Conservation (phyloP, 225 moss, liverwort and hornwort genomes). For the Ulota crispa region DNA sequence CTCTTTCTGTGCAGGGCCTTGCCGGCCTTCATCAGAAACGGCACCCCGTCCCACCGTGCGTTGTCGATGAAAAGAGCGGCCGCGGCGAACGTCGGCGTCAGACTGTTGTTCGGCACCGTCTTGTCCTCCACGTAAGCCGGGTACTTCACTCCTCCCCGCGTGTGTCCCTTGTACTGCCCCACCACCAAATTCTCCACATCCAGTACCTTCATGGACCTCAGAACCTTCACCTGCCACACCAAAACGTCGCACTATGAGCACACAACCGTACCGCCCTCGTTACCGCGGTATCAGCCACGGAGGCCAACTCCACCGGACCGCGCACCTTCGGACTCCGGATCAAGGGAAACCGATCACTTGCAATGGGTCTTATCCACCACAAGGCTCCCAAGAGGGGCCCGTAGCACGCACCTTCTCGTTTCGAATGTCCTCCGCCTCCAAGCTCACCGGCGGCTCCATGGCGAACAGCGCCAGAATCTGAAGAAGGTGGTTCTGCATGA, state of each 20-base stretch:
- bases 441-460: constrained; percentile 91
- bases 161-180: constrained; percentile 89
- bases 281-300: neutral
- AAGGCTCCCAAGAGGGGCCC: neutral
- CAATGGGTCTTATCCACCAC: neutral
- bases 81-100: constrained; percentile 91
- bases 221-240: constrained; percentile 76
- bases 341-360: neutral
- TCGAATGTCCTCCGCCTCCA: constrained; percentile 96
- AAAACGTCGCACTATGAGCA: neutral
- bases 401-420: constrained; percentile 74
- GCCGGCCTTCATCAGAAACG: constrained; percentile 95
- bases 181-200: constrained; percentile 66
- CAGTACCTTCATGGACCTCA: constrained; percentile 80
- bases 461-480: constrained; percentile 94
- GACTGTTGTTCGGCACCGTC: constrained; percentile 86
- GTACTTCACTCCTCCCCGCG: constrained; percentile 77
- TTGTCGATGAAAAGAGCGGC: constrained; percentile 93
- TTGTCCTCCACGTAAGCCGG: constrained; percentile 86
- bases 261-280: neutral
- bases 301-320: too few species aligned
- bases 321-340: neutral
- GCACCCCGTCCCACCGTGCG: constrained; percentile 95
- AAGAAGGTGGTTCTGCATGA: constrained; percentile 70
- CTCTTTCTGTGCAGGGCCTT: constrained; percentile 82